Evolutionary conservation across 2,329 filamentous ascomycete genomes (phyloP).

Genomic region (Penicillium sp.): DNA sequence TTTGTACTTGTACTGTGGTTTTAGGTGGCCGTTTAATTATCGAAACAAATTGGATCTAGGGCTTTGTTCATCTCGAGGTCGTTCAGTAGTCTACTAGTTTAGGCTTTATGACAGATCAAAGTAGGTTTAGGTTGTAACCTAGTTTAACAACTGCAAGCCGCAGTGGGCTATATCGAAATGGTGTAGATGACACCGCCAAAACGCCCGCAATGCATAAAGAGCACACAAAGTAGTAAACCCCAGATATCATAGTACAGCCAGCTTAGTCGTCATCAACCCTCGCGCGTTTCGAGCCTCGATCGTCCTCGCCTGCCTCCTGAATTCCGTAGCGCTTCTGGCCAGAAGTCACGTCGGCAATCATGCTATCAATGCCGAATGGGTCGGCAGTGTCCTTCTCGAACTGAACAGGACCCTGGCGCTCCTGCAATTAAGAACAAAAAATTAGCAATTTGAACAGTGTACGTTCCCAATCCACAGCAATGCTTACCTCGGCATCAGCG

Average conservation of each 20-base stretch:
- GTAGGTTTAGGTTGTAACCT: no score
- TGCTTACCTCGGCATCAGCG: slow-evolving; percentile 66
- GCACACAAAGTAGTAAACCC: not conserved
- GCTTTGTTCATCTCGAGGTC: not conserved
- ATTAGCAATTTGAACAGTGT: not conserved
- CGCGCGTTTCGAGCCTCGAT: slow-evolving; percentile 60
- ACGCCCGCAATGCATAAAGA: slow-evolving; percentile 31
- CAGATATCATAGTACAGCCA: slow-evolving; percentile 1
- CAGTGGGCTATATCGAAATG: slow-evolving; percentile 1
- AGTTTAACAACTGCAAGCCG: no score
- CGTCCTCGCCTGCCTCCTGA: slow-evolving; percentile 37
- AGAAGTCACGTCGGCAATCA: slow-evolving; percentile 72
- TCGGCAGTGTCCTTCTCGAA: slow-evolving; percentile 87
- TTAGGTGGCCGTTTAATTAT: no score
- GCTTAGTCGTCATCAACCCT: slow-evolving; percentile 66
- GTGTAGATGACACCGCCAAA: slow-evolving; percentile 17
- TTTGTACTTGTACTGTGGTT: not conserved
- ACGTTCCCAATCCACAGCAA: not conserved
- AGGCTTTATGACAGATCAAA: no score
- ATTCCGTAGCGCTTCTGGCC: slow-evolving; percentile 45
- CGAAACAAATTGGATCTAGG: not conserved
- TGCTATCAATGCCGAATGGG: slow-evolving; percentile 91
- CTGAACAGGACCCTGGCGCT: slow-evolving; percentile 84
- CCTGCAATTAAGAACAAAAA: slow-evolving; percentile 41
- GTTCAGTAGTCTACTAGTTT: no score